Evolutionary conservation across 192 early-diverging fungal species (phyloP), one percentile per base, ranked within the genome.

Genomic region (Backusella liffmaniae): DNA sequence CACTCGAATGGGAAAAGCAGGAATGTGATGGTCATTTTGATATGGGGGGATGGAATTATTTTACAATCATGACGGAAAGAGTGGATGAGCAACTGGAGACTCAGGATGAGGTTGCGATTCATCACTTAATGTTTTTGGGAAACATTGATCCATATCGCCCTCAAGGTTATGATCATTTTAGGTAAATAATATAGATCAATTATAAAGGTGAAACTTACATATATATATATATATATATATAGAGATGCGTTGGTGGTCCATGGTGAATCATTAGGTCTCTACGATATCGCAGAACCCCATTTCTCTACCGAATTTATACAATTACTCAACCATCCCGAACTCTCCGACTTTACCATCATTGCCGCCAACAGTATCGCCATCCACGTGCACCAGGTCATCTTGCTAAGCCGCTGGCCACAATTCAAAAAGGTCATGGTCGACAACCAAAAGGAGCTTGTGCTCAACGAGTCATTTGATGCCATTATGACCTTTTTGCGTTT

Each of bases 351-450:
- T 76, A 76, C 73, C 1, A 86, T 91, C 32, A 72, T 78, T 15
- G 73, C 85, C 0, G 46, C 85, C 9, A 81, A 74, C 41, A 56
- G 73, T 1, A 82, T 73, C 46, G 79, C 82, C 51, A 89, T 91
- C 42, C 86, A 81, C 16, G 90, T 83, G 2, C 90, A 91, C 39
- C 80, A 85, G 34, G 84, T 90, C 65, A 80, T 91, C 13, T 73
- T 91, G 0, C 78, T 84, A 18, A 74, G 86, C 12, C 86, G 90
- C n/a, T 91, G 90, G 90, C 85, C 88, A 9, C 85, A 89, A 71
- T 91, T 90, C 73, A 62, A 75, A 36, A 89, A 87, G 68, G 74
- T 89, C 72, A 51, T 74, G 34, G 76, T 81, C 12, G 81, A 83
- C 0, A 87, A 86, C 4, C 89, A 88, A 87, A 81, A 80, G 7